These are phyloP conservation scores for Rhodosporidiobolus odoratus DNA, from an alignment of 768 basidiomycete genomes.

Conservation along the genomic window DNA sequence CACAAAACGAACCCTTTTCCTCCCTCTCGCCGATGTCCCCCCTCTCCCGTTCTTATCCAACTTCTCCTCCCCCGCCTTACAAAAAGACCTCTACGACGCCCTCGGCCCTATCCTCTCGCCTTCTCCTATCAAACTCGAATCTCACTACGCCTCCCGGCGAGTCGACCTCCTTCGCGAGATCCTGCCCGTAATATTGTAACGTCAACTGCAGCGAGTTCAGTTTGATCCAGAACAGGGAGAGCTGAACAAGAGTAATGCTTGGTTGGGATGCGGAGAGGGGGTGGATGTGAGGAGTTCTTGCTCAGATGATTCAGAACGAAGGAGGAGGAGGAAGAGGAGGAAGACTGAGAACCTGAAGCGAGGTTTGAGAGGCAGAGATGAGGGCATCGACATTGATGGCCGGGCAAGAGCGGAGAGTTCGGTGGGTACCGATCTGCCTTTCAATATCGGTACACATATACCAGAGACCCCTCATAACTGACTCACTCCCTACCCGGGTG, in stretches of 20 bases:
- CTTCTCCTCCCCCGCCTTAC: slow-evolving; percentile 38
- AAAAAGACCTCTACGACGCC: slow-evolving; percentile 88
- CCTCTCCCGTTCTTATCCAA: neutral
- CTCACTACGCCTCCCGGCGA: slow-evolving; percentile 79
- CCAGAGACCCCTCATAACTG: no score
- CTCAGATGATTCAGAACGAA: slow-evolving; percentile 52
- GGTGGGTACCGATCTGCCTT: neutral
- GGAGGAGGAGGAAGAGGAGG: slow-evolving; percentile 64
- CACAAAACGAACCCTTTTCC: slow-evolving; percentile 87
- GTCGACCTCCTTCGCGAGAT: slow-evolving; percentile 65
- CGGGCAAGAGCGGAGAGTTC: neutral
- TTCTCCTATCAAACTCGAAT: slow-evolving; percentile 68
- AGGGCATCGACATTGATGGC: slow-evolving; percentile 45
- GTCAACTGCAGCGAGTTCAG: slow-evolving; percentile 92
- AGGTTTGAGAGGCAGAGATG: slow-evolving; percentile 62
- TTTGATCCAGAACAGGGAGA: slow-evolving; percentile 87
- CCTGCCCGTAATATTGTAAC: slow-evolving; percentile 81
- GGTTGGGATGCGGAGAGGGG: slow-evolving; percentile 80
- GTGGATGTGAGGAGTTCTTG: slow-evolving; percentile 89
- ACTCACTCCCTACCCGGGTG: no score
- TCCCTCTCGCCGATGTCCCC: slow-evolving; percentile 80
- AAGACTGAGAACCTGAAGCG: slow-evolving; percentile 64
- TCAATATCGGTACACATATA: no score
- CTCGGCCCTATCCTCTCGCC: slow-evolving; percentile 87
- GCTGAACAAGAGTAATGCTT: slow-evolving; percentile 92